phyloP scores from a whole-genome alignment of 2,329 filamentous ascomycete species.

The Aureobasidium subglaciale region DNA sequence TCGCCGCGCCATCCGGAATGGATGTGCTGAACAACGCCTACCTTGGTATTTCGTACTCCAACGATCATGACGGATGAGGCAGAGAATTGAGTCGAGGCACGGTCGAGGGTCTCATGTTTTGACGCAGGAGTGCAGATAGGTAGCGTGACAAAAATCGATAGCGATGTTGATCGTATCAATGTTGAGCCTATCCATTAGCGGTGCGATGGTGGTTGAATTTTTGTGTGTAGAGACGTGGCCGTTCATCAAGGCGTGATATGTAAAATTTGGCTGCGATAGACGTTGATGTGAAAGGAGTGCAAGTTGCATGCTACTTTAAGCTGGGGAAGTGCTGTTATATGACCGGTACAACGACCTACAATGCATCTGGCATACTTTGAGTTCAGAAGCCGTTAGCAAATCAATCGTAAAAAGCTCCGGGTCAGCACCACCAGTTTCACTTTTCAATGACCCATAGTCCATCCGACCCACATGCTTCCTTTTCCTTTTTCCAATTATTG shows the following conservation, averaged over 20 bases:
- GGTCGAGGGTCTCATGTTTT: constrained; percentile 7
- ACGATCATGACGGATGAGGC: constrained; percentile 9
- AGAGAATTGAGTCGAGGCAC: constrained; percentile 5
- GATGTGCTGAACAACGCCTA: constrained; percentile 13
- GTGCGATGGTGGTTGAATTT: neutral
- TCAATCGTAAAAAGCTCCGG: neutral
- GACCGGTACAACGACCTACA: constrained; percentile 15
- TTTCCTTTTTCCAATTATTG: constrained; percentile 5
- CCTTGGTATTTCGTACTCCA: neutral
- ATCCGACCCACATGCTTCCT: constrained; percentile 15
- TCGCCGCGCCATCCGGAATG: constrained; percentile 10
- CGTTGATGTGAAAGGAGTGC: constrained; percentile 14
- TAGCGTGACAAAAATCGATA: constrained; percentile 11
- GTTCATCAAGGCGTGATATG: constrained; percentile 9
- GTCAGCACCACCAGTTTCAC: constrained; percentile 3
- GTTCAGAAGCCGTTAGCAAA: constrained; percentile 12
- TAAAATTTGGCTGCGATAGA: constrained; percentile 12
- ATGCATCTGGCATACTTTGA: constrained; percentile 11
- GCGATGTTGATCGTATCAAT: constrained; percentile 5
- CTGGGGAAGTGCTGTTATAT: constrained; percentile 15
- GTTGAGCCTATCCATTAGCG: constrained; percentile 11
- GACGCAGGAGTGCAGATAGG: constrained; percentile 10
- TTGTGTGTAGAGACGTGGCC: constrained; percentile 8
- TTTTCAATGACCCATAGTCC: neutral
- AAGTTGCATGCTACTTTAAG: constrained; percentile 6